These are phyloP conservation scores for Hypoxylon fuscum DNA, from an alignment of 495 filamentous ascomycete species.

Conservation along the genomic window DNA sequence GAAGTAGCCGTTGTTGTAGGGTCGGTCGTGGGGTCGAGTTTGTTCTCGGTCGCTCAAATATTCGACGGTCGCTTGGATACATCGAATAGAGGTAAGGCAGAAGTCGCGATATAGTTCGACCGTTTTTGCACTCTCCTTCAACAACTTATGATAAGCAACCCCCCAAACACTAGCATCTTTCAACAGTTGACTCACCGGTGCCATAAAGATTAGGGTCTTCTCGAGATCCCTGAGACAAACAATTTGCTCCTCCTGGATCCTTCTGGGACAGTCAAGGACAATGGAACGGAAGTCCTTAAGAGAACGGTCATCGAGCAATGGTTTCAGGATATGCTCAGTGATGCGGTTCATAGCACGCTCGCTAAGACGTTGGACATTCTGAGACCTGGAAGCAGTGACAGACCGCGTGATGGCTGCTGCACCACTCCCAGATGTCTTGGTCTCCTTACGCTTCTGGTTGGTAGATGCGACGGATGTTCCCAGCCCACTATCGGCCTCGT, in stretches of 20 bases:
- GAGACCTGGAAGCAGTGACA: conserved; percentile 51
- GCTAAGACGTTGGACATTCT: conserved; percentile 55
- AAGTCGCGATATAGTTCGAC: conserved; percentile 78
- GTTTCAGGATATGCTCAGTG: conserved; percentile 61
- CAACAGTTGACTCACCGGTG: conserved; percentile 78
- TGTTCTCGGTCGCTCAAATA: conserved; percentile 82
- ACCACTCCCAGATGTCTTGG: conserved; percentile 22
- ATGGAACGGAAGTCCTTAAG: conserved; percentile 83
- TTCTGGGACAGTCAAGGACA: conserved; percentile 74
- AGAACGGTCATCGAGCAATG: conserved; percentile 56
- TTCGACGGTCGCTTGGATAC: conserved; percentile 82
- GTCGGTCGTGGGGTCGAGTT: conserved; percentile 79
- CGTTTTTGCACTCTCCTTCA: conserved; percentile 78
- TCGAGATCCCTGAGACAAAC: conserved; percentile 87
- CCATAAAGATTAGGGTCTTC: conserved; percentile 85
- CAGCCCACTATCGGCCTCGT: conserved; percentile 70
- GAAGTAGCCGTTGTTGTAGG: conserved; percentile 93
- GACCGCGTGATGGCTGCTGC: conserved; percentile 58
- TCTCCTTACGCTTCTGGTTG: conserved; percentile 46
- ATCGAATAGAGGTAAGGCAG: conserved; percentile 85
- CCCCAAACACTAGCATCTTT: conserved; percentile 61
- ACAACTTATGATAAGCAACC: conserved; percentile 72
- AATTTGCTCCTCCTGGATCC: conserved; percentile 82
- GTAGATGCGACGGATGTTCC: conserved; percentile 63
- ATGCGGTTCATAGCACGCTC: conserved; percentile 62